These are phyloP conservation scores for Talaromyces albobiverticillius DNA, from an alignment of 2,329 filamentous ascomycete genomes.

Conservation along the genomic window DNA sequence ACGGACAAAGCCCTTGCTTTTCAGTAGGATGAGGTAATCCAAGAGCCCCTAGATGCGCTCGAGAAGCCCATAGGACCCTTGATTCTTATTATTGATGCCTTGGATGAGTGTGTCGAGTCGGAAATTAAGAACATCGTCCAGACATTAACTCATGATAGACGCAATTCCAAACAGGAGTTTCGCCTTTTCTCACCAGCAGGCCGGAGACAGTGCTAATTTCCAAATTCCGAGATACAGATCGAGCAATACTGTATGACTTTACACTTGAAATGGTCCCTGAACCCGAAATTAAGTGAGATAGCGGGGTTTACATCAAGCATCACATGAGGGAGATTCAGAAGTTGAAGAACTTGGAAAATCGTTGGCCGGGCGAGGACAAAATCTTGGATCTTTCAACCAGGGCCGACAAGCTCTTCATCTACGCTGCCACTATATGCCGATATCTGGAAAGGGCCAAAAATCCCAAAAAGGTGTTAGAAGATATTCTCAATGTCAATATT, in stretches of 20 bases:
- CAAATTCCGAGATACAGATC: slow-evolving; percentile 15
- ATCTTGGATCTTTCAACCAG: neutral
- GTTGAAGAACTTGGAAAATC: slow-evolving; percentile 2
- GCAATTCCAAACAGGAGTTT: no score
- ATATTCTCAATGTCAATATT: neutral
- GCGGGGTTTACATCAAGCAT: slow-evolving; percentile 22
- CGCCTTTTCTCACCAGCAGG: slow-evolving; percentile 27
- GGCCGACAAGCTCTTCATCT: neutral
- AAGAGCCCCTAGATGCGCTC: slow-evolving; percentile 17
- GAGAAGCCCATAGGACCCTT: slow-evolving; percentile 1
- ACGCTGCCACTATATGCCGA: neutral
- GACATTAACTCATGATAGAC: no score
- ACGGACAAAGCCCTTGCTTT: slow-evolving; percentile 23
- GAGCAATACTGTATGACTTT: slow-evolving; percentile 17
- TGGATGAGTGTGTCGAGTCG: slow-evolving; percentile 24
- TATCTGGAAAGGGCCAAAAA: slow-evolving; percentile 1
- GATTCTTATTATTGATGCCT: slow-evolving; percentile 26
- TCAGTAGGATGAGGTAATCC: slow-evolving; percentile 18
- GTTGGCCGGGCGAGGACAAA: neutral
- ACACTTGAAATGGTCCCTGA: slow-evolving; percentile 19
- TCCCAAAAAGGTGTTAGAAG: neutral
- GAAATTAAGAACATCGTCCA: no score
- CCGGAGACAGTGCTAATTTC: slow-evolving; percentile 21
- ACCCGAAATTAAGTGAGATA: slow-evolving; percentile 20
- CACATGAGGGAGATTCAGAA: slow-evolving; percentile 14